phyloP scores from a whole-genome alignment of 2,329 filamentous ascomycete species.

The Stagonosporopsis tanaceti region DNA sequence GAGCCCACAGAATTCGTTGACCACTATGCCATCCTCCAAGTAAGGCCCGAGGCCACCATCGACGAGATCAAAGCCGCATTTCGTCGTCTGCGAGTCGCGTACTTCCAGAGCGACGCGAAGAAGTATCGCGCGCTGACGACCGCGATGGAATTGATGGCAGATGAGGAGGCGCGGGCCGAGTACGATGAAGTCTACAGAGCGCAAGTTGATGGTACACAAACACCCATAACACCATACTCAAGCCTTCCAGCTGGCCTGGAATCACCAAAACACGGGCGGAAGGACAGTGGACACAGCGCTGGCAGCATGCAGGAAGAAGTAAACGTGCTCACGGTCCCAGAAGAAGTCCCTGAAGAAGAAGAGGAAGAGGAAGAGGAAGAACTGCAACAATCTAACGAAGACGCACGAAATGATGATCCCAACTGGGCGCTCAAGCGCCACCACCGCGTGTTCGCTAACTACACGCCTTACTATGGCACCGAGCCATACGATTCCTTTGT shows the following conservation, averaged over 20 bases:
- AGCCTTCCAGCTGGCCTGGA: conserved; percentile 26
- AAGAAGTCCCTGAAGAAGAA: conserved; percentile 25
- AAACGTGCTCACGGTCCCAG: conserved; percentile 1
- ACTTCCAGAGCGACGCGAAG: conserved; percentile 37
- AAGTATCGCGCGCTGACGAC: conserved; percentile 43
- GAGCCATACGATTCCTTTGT: conserved; percentile 39
- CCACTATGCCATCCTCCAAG: conserved; percentile 42
- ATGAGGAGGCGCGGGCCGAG: conserved; percentile 34
- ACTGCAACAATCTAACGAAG: conserved; percentile 15
- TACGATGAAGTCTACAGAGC: conserved; percentile 39
- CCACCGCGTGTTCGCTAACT: conserved; percentile 19
- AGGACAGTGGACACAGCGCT: conserved; percentile 33
- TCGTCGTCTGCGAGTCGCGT: conserved; percentile 37
- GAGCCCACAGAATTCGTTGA: conserved; percentile 33
- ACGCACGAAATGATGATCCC: conserved; percentile 29
- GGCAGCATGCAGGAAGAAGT: conserved; percentile 16
- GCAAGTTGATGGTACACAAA: conserved; percentile 14
- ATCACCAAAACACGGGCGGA: conserved; percentile 32
- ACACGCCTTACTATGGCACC: conserved; percentile 32
- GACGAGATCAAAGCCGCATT: conserved; percentile 42
- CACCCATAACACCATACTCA: conserved; percentile 18
- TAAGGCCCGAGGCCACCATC: conserved; percentile 33
- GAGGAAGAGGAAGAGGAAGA: conserved; percentile 30
- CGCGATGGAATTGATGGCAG: conserved; percentile 42
- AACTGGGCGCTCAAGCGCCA: conserved; percentile 40